A percentile compares a stretch with the other conserved stretches of the same genome.
Conservation (phyloP, 768 basidiomycete genomes). For the Phylloporus sp. region DNA sequence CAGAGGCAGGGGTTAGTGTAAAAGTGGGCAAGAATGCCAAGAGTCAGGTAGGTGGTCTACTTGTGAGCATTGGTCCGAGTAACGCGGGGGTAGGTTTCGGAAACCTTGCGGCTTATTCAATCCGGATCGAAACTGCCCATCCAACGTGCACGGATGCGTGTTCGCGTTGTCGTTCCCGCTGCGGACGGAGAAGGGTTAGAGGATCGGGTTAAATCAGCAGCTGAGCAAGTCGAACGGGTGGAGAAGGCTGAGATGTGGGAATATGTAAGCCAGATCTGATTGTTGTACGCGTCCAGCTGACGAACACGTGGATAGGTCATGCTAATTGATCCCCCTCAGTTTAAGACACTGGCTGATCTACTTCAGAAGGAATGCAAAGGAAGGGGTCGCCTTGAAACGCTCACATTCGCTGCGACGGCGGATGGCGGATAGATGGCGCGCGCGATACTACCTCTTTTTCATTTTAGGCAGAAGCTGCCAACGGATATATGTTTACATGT, state of each 20-base stretch:
- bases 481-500: background rate
- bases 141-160: conserved; percentile 88
- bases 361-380: conserved; percentile 91
- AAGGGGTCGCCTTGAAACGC: conserved; percentile 78
- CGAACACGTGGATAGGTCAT: conserved; percentile 54
- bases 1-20: conserved; percentile 89
- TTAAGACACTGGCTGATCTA: conserved; percentile 84
- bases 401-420: conserved; percentile 65
- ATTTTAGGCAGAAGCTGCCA: background rate
- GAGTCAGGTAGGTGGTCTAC: conserved; percentile 60
- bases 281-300: conserved; percentile 7
- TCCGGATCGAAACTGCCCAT: conserved; percentile 84
- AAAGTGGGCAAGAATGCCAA: conserved; percentile 88
- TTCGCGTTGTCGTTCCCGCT: conserved; percentile 71
- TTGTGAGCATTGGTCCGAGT: background rate
- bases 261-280: conserved; percentile 51
- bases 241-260: conserved; percentile 81
- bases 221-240: conserved; percentile 81
- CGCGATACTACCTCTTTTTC: no score
- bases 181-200: conserved; percentile 63
- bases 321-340: conserved; percentile 90
- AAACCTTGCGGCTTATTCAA: conserved; percentile 82
- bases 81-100: conserved; percentile 59
- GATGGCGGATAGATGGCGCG: conserved; percentile 15
- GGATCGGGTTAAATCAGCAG: conserved; percentile 64